Evolutionary conservation across 805 yeast species (phyloP).

Genomic region (Saccharomycopsis capsularis): DNA sequence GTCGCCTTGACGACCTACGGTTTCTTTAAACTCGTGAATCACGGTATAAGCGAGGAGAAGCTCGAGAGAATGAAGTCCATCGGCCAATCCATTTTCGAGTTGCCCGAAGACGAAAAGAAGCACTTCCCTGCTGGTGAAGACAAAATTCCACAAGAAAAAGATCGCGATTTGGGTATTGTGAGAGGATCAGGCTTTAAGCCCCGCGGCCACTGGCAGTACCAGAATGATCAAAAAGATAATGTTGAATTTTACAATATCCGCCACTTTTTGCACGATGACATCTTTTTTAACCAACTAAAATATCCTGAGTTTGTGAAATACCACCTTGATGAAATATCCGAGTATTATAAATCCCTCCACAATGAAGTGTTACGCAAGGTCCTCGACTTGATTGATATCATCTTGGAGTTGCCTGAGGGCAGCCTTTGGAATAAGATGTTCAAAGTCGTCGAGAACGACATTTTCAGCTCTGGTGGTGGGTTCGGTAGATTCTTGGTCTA

Average conservation of each 20-base stretch:
- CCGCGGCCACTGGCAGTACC: conserved; percentile 41
- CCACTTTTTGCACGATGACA: conserved; percentile 33
- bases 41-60: conserved; percentile 32
- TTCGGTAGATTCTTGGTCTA: conserved; percentile 35
- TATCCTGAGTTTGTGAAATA: conserved; percentile 37
- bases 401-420: conserved; percentile 43
- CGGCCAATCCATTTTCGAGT: conserved; percentile 36
- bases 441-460: conserved; percentile 29
- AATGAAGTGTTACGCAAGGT: conserved; percentile 32
- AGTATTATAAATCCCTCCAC: conserved; percentile 36
- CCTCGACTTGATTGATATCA: conserved; percentile 36
- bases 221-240: conserved; percentile 37
- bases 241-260: conserved; percentile 40
- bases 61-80: conserved; percentile 34
- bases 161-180: conserved; percentile 36
- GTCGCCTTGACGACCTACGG: conserved; percentile 37
- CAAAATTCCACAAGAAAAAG: conserved; percentile 27
- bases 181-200: conserved; percentile 44
- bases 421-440: conserved; percentile 33
- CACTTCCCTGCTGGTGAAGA: conserved; percentile 36
- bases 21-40: conserved; percentile 37
- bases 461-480: conserved; percentile 34
- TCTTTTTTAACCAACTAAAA: conserved; percentile 23
- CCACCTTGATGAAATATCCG: conserved; percentile 35
- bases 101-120: conserved; percentile 35